Base-by-base conservation (phyloP, 768 basidiomycete species). In the Suillus subaureus region DNA sequence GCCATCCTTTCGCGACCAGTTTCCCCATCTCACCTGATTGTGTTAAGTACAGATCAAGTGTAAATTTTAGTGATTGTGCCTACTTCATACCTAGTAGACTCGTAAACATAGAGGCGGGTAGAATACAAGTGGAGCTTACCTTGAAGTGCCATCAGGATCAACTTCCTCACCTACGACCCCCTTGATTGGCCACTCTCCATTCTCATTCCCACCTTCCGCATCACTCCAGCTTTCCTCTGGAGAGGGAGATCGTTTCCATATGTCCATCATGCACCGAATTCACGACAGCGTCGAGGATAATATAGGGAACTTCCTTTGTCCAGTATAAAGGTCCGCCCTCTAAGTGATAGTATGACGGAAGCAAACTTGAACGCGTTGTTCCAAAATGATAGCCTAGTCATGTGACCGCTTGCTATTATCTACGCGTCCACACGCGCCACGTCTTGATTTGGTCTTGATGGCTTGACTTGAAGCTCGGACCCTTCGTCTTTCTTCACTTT, bases 1-100 rank as follows among this genome's bases (percentile, higher is more conserved):
- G 0, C 82, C 84, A 68, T 88, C 83, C 2, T 64, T 49, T 31
- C 87, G 83, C 26, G 71, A 71, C 87, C 87, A 89, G 45, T 77
- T 74, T 23, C 73, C 78, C 87, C 87, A 88, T 66, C 78, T 75
- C 5, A 85, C 83, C 85, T 88, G 65, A 56, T 61, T n/a, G 35
- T 58, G 40, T 35, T 57, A 52, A 33, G 52, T n/a, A 55, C 37
- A 31, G 23, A 58, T 31, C 9, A 49, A 26, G 61, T 16, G 7
- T 31, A 28, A 39, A 33, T 35, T 61, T 13, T 31, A 63, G 13
- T 33, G 33, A 28, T 42, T 43, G 9, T 33, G 65, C 75, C 58
- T 68, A 78, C 75, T 71, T 77, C 75, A 35, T 77, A 77, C 70
- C 75, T 77, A 63, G 54, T 37, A 68, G 16, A n/a, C 37, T 15